Base-by-base conservation (phyloP, 169 alveolate genomes). In the Neospora caninum region DNA sequence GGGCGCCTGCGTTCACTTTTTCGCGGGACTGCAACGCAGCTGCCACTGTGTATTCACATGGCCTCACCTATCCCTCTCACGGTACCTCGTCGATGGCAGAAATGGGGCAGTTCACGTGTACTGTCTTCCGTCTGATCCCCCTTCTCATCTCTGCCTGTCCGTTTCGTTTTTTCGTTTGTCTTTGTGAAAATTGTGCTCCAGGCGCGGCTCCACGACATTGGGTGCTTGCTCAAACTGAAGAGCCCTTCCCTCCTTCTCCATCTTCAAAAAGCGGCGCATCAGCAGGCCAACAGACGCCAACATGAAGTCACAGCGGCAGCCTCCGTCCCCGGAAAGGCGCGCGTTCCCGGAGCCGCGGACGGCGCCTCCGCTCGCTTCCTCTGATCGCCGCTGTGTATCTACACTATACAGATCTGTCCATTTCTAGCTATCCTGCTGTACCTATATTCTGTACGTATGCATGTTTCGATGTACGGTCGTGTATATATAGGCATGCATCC, bases 231-330 rank as follows among this genome's bases (percentile, higher is more conserved):
- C 54, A 98, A 98, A 91, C 96, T 98, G 67, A 98, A 98, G 94
- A 97, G 98, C 93, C 99, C 99, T 10, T 96, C 98, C 10, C 97
- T 98, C 39, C 94, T 98, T 88, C 95, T 97, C 64, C 98, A 97
- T 94, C 96, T 98, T 53, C 97, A 98, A 95, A 97, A 97, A 92
- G 92, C 97, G 41, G 97, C 97, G 54, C 95, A 80, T 42, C 95
- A 82, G 95, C 97, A 96, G 95, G 91, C 94, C 16, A 53, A 93
- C 38, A 87, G 95, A 41, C 89, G 89, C 89, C 58, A 39, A 67
- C 89, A 82, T 64, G 39, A 82, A 43, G 67, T 43, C 64, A 4
- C 41, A 39, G 43, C 43, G 9, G 39, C 39, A 36, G 86, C 86
- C 86, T n/a, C 86, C 29, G 13, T 16, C 27, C 45, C 86, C 18